These are phyloP conservation scores for Tetrahymena malaccensis DNA, from an alignment of 73 alveolate genomes.

Conservation along the genomic window DNA sequence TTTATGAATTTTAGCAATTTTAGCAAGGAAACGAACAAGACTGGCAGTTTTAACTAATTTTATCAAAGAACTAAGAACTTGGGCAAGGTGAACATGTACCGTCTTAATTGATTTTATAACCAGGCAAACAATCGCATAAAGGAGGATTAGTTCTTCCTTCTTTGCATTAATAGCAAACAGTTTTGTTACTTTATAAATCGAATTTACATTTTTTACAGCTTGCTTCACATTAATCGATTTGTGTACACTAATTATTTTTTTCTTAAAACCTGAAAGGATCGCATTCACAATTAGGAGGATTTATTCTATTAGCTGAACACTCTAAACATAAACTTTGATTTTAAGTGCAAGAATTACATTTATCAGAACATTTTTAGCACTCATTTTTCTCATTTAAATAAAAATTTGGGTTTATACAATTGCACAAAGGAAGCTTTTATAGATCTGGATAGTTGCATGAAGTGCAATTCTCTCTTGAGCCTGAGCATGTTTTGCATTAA, in stretches of 20 bases:
- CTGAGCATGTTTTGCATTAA: neutral
- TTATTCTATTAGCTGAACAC: neutral
- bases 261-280: neutral
- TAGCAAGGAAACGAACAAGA: neutral
- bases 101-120: neutral
- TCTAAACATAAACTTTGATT: neutral
- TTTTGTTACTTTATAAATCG: neutral
- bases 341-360: neutral
- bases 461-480: neutral
- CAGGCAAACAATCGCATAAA: neutral
- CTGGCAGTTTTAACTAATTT: neutral
- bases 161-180: neutral
- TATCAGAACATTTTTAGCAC: neutral
- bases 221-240: neutral
- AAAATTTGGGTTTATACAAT: neutral
- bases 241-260: neutral
- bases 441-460: neutral
- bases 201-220: neutral
- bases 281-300: neutral
- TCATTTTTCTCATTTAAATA: too few species aligned
- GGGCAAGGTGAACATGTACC: neutral
- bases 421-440: neutral
- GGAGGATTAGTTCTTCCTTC: neutral
- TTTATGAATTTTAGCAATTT: neutral
- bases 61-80: neutral